Percentiles rank a stretch among this genome's conserved stretches.
phyloP scores from a whole-genome alignment of 257 asterid species.

The Fraxinus americana region DNA sequence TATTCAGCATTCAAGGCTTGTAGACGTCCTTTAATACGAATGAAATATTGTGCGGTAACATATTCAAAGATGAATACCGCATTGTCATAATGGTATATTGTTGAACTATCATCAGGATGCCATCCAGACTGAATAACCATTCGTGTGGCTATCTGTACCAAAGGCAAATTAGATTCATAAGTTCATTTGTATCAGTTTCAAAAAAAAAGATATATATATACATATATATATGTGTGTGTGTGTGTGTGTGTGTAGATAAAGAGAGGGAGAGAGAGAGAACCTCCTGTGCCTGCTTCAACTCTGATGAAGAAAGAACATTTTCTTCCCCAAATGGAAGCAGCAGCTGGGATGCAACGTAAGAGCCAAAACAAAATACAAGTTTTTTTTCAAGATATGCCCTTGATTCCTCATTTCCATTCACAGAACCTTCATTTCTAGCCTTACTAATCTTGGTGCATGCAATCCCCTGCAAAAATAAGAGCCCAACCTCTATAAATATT shows the following conservation, averaged over 20 bases:
- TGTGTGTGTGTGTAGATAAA: neutral
- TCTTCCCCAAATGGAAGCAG: slow-evolving; percentile 95
- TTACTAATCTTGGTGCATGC: slow-evolving; percentile 91
- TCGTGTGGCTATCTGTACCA: slow-evolving; percentile 82
- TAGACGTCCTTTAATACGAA: slow-evolving; percentile 7
- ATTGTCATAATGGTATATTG: slow-evolving; percentile 80
- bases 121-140: slow-evolving; percentile 96
- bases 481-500: slow-evolving; percentile 8
- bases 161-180: slow-evolving; percentile 25
- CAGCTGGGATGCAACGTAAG: slow-evolving; percentile 84
- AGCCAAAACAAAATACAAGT: slow-evolving; percentile 94
- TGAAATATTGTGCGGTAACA: slow-evolving; percentile 5
- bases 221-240: too few species aligned
- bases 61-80: slow-evolving; percentile 58
- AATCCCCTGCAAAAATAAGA: slow-evolving; percentile 67
- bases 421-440: slow-evolving; percentile 63
- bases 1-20: neutral
- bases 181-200: neutral
- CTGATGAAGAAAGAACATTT: slow-evolving; percentile 80
- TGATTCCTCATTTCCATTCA: slow-evolving; percentile 77
- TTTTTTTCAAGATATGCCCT: slow-evolving; percentile 88
- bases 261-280: slow-evolving; percentile 38
- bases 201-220: neutral
- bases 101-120: slow-evolving; percentile 90
- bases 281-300: slow-evolving; percentile 91